Base-by-base conservation (phyloP, 2,329 filamentous ascomycete genomes). In the Aspergillus pseudotamarii region DNA sequence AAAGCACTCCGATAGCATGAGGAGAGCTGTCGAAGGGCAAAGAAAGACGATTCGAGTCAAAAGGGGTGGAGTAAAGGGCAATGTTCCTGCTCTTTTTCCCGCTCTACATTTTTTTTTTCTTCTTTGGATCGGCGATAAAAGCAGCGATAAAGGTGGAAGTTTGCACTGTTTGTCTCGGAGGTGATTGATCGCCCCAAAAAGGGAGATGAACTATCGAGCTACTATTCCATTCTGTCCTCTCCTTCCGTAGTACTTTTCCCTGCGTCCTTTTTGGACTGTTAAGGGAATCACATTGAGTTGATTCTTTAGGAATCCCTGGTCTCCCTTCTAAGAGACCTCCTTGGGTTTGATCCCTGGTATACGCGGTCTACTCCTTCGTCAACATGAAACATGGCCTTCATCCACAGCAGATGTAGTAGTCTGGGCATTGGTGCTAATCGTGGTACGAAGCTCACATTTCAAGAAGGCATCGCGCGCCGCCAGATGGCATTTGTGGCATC, bases 1-100 rank as follows among this genome's bases (percentile, higher is more conserved):
- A 58, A 83, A 82, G 63, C 76, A 79, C 75, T 83, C 81, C 45
- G 80, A 81, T 62, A 83, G 79, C 82, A 84, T 84, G 59, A 69
- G 66, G 72, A 71, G 28, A 61, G 59, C 30, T 34, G 32, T 58
- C 41, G 56, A 57, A 69, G 59, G 65, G 28, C 3, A 26, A 26
- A 16, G 14, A 26, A 14, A 26, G 16, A 26, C 26, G 26, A 55
- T 11, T 34, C 34, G 51, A 38, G 32, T 36, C 21, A 21, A 36
- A 55, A 38, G 21, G 51, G 51, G 12, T 38, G 30, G 16, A 38
- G 28, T 26, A 23, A 23, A 26, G 10, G 34, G 32, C 34, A 36
- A 23, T 26, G 30, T 32, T 59, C 51, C 36, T 34, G 59, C 46
- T 41, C 30, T 50, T 63, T 50, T 67, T 64, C 54, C 64, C 10